Base-by-base conservation (phyloP, 495 filamentous ascomycete species). In the Penicillium cataractarum region DNA sequence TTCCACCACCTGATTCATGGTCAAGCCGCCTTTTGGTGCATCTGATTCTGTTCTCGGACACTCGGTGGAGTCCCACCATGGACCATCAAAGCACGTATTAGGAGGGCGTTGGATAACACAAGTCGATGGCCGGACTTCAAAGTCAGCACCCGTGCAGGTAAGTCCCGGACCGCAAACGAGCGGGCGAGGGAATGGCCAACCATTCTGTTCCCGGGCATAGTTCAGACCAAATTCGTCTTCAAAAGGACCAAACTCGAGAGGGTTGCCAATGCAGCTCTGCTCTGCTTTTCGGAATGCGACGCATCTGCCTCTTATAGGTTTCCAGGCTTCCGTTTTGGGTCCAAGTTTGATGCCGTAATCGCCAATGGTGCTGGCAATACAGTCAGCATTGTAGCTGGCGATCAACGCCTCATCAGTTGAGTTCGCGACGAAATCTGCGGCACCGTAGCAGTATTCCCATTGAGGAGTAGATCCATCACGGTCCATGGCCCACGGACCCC, bases 201-300 rank as follows among this genome's bases (percentile, higher is more conserved):
- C 42, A 46, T 46, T 46, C 21, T 46, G 42, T 46, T 46, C 42
- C 42, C 42, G 42, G 42, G 42, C 42, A 46, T 46, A 46, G 42
- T 46, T 46, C 42, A 46, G 42, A 46, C 42, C 42, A 46, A 46
- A 46, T 46, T 46, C 42, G 42, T 46, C 42, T 46, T 46, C 42
- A 46, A 46, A 46, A 46, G 42, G 42, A 7, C 42, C 42, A 24
- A 46, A 46, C 42, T 46, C 42, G 42, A 46, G 42, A 21, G 42
- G 42, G 42, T 46, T 46, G 19, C 42, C 42, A 46, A 46, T 46
- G 42, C 42, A 46, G 42, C 42, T 46, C 42, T 46, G 19, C 42
- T 46, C 42, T 8, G 21, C 42, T 46, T 46, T 46, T 46, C 42
- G 42, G 19, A 46, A 46, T 46, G 42, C 42, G 21, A 46, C 42